Base-by-base conservation (phyloP, 208 protist genomes). In the Jaenimonas drosophilae region DNA sequence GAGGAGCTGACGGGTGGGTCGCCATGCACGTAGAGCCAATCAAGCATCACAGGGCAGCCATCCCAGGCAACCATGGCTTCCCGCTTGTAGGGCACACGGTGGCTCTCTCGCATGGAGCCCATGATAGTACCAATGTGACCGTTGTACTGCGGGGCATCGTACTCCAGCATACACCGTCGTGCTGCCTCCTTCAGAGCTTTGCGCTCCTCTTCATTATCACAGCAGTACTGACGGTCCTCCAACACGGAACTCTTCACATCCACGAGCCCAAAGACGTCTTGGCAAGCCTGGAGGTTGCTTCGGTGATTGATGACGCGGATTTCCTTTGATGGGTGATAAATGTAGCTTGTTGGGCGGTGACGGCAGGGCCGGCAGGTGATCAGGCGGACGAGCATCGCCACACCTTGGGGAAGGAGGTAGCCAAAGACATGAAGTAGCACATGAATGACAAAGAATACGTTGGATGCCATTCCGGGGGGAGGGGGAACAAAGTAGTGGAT, bases 71-170 rank as follows among this genome's bases (percentile, higher is more conserved):
- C 31, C 42, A 69, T 55, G 26, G 48, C 49, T 41, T 71, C 73
- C 12, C 73, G 67, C 2, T 14, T 14, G 53, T 74, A 82, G 6
- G 23, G 24, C 4, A 74, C 31, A 3, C 23, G 27, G 16, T 46
- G 14, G 3, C 21, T 21, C 0, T 49, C 60, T 3, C 70, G 76
- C 9, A 68, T 56, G 30, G 49, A 21, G 11, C 59, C 66, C 34
- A 79, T 54, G 29, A 85, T 67, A 17, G 76, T 85, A 17, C 56
- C 49, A 14, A 85, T 56, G 43, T 80, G 70, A 0, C 62, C 59
- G 2, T 31, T 57, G 54, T 79, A 85, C 31, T 76, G 68, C 7
- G 70, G 66, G 5, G 54, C 53, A 21, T 49, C 38, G 55, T 76
- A 85, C 17, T 29, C 30, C 30, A 66, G 54, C 54, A 61, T 61